Conservation (phyloP, 1,284 basidiomycete genomes). For the Ceratobasidium sp. region DNA sequence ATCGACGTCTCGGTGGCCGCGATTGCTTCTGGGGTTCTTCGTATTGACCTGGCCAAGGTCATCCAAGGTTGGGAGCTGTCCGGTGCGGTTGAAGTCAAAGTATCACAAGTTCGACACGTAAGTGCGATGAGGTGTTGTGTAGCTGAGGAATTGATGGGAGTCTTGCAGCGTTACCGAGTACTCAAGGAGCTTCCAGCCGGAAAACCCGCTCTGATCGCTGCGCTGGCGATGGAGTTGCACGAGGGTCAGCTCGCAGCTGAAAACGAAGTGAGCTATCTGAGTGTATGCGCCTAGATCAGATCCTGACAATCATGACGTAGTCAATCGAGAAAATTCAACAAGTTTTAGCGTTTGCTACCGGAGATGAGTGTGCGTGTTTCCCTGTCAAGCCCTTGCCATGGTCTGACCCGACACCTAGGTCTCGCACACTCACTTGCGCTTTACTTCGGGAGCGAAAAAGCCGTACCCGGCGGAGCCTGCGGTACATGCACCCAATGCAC, state of each 20-base stretch:
- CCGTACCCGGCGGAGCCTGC: slow-evolving; percentile 60
- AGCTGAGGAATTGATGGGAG: not conserved
- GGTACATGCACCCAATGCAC: slow-evolving; percentile 61
- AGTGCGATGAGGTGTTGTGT: slow-evolving; percentile 45
- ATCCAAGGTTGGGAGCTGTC: slow-evolving; percentile 59
- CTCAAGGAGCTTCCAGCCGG: slow-evolving; percentile 57
- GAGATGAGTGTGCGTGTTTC: slow-evolving; percentile 59
- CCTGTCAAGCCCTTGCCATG: not conserved
- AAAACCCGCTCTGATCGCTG: slow-evolving; percentile 54
- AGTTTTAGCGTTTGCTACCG: slow-evolving; percentile 61
- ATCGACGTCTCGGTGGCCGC: slow-evolving; percentile 58
- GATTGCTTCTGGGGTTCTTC: slow-evolving; percentile 53
- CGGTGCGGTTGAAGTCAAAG: slow-evolving; percentile 56
- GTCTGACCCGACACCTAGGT: slow-evolving; percentile 53
- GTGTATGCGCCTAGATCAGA: not conserved
- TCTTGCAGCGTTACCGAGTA: slow-evolving; percentile 57
- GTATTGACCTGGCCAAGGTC: slow-evolving; percentile 56
- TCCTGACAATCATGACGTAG: slow-evolving; percentile 49
- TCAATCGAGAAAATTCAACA: slow-evolving; percentile 58
- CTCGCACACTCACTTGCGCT: slow-evolving; percentile 59
- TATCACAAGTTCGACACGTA: slow-evolving; percentile 60
- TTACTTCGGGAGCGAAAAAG: slow-evolving; percentile 62
- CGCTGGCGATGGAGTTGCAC: slow-evolving; percentile 57
- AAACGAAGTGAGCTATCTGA: slow-evolving; percentile 55
- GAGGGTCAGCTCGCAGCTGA: slow-evolving; percentile 54